Base-by-base conservation (phyloP, 2,329 filamentous ascomycete species). In the Orbilia oligospora region DNA sequence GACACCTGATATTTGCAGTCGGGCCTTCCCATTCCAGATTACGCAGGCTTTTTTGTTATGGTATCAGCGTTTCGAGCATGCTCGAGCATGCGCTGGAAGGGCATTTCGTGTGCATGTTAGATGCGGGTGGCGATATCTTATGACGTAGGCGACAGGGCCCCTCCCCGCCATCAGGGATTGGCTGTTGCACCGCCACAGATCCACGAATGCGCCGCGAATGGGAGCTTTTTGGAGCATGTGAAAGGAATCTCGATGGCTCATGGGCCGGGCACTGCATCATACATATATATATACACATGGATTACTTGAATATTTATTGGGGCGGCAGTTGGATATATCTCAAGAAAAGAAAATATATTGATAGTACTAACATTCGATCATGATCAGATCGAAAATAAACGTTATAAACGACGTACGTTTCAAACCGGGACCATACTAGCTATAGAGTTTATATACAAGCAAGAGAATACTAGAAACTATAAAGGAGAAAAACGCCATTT, bases 51-150 rank as follows among this genome's bases (percentile, higher is more conserved):
- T 33, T 46, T 46, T 9, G n/a, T n/a, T n/a, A 8, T 12, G 16
- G 41, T 18, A 46, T 46, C 4, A 41, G 12, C 10, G 14, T 41
- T 12, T 46, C 38, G 38, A 44, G 38, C 38, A 44, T 12, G 16
- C 38, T 46, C 64, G 46, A 67, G 64, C 27, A 49, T 41, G 63
- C 38, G 44, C 30, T 41, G 33, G 33, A 18, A 51, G 24, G 44
- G 16, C 6, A 30, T 55, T 30, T 33, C 30, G 16, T 58, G n/a
- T n/a, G n/a, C n/a, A n/a, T n/a, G 30, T 18, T n/a, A 20, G 64
- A 44, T 44, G 71, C 56, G 48, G 64, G 71, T 68, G 71, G 64
- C 56, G 65, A 76, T 70, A 76, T 76, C 71, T 56, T 65, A 76
- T 76, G 71, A 76, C 71, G 65, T 76, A 69, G 65, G 33, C 71